Conservation (phyloP, 2,329 filamentous ascomycete genomes). For the Ophiostoma sp. region DNA sequence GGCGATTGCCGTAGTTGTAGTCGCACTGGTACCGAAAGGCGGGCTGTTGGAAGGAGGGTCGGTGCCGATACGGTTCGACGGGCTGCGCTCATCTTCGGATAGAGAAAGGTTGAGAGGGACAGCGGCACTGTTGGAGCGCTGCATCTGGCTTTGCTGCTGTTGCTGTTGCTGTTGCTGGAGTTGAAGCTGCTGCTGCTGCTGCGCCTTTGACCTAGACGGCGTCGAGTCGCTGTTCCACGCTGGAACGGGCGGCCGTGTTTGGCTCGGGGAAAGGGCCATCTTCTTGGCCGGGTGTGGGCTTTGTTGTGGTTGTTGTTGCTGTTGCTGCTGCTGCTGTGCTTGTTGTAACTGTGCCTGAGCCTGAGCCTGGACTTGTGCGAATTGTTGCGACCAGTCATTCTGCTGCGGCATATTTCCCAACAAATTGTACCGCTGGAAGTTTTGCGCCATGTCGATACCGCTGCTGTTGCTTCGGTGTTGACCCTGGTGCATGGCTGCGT, state of each 20-base stretch:
- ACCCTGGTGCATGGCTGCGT: conserved; percentile 15
- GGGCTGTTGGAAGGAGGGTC: conserved; percentile 48
- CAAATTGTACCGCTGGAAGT: conserved; percentile 38
- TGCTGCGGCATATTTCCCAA: conserved; percentile 41
- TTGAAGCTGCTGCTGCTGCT: conserved; percentile 20
- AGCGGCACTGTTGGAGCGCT: conserved; percentile 32
- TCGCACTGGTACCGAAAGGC: conserved; percentile 40
- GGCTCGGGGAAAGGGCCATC: conserved; percentile 53
- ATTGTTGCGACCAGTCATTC: conserved; percentile 49
- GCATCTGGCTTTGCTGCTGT: conserved; percentile 33
- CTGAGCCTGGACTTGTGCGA: conserved; percentile 2
- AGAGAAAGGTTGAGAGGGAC: conserved; percentile 54
- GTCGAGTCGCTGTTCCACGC: conserved; percentile 47
- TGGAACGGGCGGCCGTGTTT: conserved; percentile 56
- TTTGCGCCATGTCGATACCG: conserved; percentile 29
- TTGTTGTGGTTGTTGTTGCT: conserved; percentile 31
- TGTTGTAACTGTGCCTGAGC: conserved; percentile 5
- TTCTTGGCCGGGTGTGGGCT: conserved; percentile 55
- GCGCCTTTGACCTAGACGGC: conserved; percentile 12
- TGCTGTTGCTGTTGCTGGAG: conserved; percentile 22
- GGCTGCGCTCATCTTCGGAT: conserved; percentile 62
- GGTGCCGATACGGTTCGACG: conserved; percentile 48
- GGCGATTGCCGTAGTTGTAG: background rate
- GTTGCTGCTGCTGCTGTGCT: conserved; percentile 32
- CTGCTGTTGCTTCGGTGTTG: conserved; percentile 23